Conservation (phyloP, 768 basidiomycete genomes). For the Psilocybe cubensis region DNA sequence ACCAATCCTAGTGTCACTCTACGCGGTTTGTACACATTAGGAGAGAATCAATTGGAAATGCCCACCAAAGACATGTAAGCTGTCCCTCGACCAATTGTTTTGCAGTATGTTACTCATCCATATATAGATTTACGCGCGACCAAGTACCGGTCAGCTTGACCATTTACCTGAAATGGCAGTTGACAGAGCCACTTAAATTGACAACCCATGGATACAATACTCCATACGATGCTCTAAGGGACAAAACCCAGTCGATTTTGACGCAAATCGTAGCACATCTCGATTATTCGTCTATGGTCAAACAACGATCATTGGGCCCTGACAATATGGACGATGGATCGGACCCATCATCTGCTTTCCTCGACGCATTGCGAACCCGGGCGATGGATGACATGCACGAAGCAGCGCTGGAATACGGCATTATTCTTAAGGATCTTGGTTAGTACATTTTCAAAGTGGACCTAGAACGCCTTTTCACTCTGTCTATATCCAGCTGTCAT, state of each 20-base stretch:
- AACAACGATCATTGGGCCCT: conserved; percentile 79
- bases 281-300: conserved; percentile 60
- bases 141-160: conserved; percentile 86
- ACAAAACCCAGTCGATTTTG: conserved; percentile 87
- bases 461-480: background rate
- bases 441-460: conserved; percentile 15
- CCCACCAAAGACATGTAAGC: conserved; percentile 85
- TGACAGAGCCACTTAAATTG: conserved; percentile 58
- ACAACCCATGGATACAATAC: conserved; percentile 85
- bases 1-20: conserved; percentile 84
- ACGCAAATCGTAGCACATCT: conserved; percentile 87
- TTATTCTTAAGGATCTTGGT: conserved; percentile 81
- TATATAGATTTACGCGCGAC: conserved; percentile 74
- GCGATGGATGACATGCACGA: conserved; percentile 89
- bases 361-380: conserved; percentile 79
- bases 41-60: conserved; percentile 86
- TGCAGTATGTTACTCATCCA: background rate
- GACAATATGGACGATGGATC: conserved; percentile 73
- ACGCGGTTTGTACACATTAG: conserved; percentile 78
- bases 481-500: conserved; percentile 62
- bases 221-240: conserved; percentile 76
- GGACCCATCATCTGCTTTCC: conserved; percentile 75
- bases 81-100: background rate
- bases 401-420: conserved; percentile 84
- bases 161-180: conserved; percentile 81